Base-by-base conservation (phyloP, 225 moss, liverwort and hornwort species). In the Neckera pumila region DNA sequence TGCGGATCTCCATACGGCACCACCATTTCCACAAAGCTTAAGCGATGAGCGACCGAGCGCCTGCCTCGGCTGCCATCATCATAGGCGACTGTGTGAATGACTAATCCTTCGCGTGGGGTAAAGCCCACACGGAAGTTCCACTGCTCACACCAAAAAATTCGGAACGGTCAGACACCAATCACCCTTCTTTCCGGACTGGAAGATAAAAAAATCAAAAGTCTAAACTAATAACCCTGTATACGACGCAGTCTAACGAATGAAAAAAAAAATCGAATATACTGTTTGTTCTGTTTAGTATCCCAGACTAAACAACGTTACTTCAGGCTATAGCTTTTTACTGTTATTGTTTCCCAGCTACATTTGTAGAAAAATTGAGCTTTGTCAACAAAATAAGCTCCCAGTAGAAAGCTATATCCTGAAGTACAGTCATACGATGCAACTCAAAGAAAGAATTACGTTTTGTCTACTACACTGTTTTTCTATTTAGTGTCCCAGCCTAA, bases 91-190 rank as follows among this genome's bases (percentile, higher is more conserved):
- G 97, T 94, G 87, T 99, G 98, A 75, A 99, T 97, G 69, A 99
- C 94, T 51, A 99, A 91, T 70, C 98, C 98, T 91, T 99, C 98
- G 67, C 96, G 93, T 42, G 98, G 98, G 58, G 98, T 99, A 88
- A 99, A 99, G 47, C 98, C 98, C 86, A 99, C 94, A 83, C 98
- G 97, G 90, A 99, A 97, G 87, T 95, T 97, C 98, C 98, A 99
- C 98, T 98, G 94, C 88, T 76, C 91, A 90, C 84, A 80, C 90
- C 57, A 89, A 88, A 58, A 70, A 79, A 67, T 59, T 57, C 11
- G 33, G 56, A 88, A 86, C 42, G 30, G 89, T 88, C 72, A 88
- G 81, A 84, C 70, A 51, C 45, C 10, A 71, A 63, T 57, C 57
- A 28, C 49, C 25, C 64, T 82, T 60, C 82, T 82, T 64, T 47